Evolutionary conservation across 2,329 filamentous ascomycete genomes (phyloP), one percentile per base, ranked within the genome.

Genomic region (Fusarium nurragi): DNA sequence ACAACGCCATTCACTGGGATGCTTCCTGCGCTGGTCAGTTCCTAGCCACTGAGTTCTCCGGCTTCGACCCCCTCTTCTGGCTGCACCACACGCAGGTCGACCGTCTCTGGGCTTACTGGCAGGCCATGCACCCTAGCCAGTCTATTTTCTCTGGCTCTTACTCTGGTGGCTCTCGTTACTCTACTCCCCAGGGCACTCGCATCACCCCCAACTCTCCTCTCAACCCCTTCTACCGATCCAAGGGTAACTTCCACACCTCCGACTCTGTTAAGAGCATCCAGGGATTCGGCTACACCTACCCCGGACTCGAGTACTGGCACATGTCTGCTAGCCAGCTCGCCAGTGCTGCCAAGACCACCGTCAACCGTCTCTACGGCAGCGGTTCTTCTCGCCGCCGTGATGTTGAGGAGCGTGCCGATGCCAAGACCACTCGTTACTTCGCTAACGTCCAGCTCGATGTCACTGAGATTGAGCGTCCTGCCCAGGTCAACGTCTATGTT

Each of bases 21-120:
- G 76, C 69, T 28, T 73, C 66, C n/a, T 76, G 80, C 48, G 78
- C 75, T n/a, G 75, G 74, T 5, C 74, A 81, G 60, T 82, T 83
- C 68, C 60, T 80, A 5, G 61, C 72, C 23, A 67, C 79, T 10
- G 73, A 74, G n/a, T 78, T 78, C 54, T 74, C 79, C 3, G 80
- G 73, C n/a, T 83, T 81, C 60, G 80, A 83, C 38, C 77, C 80
- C 12, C 64, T 83, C 23, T 83, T 83, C 77, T 79, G 70, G 80
- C 71, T 83, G 23, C 81, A 83, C 59, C 83, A 83, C 76, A 75
- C 81, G 70, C 87, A 90, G 67, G 81, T 90, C 51, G 87, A 90
- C 69, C 84, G 88, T 37, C 78, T 90, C 34, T 89, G 88, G 76
- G 82, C 86, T n/a, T 80, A 83, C 67, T 85, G 79, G 79, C 77